Base-by-base conservation (phyloP, 129 eudicot species). In the Glebionis coronaria region DNA sequence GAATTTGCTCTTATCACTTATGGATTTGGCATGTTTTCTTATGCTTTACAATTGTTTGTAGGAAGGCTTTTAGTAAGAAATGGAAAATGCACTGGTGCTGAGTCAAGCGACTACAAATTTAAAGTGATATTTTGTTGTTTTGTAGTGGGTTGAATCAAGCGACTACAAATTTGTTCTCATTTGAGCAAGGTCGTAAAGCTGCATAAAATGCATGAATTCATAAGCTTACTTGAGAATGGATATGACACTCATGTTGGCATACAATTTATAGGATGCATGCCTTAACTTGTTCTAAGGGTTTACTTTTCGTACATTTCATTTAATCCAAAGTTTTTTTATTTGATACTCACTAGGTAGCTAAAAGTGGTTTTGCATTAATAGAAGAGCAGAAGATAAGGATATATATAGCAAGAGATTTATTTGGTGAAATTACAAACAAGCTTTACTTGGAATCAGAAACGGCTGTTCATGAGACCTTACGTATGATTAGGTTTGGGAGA, bases 181-280 rank as follows among this genome's bases (percentile, higher is more conserved):
- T 85, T 68, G 87, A 82, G 78, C 83, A 82, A 79, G 91, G 83
- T 38, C 81, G 91, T 46, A 82, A 82, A 73, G 87, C 91, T 71
- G 91, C 91, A 13, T 77, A 79, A 73, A 52, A 78, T 72, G 35
- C 87, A 79, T 63, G 56, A 73, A 61, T 85, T 82, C 54, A 85
- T 85, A 57, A 77, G 76, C 63, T 82, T 83, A 5, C 87, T 85
- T 62, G 78, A 79, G 44, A 74, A 69, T 27, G 83, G 91, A 70
- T 85, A 82, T 20, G 75, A 77, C 40, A 85, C 91, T 19, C 77
- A 74, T 87, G 90, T 81, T 54, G 44, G 73, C 12, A 61, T 49
- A 23, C 35, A 21, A n/a, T 3, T 9, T 11, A 56, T 27, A 15
- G 1, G 42, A 35, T 35, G 8, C 7, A 35, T 35, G 1, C 46